Evolutionary conservation across 768 basidiomycete genomes (phyloP).

Genomic region (Steccherinum ochraceum): DNA sequence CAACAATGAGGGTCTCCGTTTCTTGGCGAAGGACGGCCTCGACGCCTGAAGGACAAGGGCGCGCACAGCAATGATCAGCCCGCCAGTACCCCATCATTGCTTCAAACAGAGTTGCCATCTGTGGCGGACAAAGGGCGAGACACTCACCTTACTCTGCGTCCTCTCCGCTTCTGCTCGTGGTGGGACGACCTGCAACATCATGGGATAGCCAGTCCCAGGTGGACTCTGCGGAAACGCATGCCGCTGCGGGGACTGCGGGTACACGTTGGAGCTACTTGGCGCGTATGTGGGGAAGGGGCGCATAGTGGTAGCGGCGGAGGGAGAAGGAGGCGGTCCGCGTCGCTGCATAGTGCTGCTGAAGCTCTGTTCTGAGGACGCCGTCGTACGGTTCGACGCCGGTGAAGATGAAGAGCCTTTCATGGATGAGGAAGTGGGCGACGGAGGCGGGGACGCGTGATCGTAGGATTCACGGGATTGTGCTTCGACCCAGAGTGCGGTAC

Average conservation of each 20-base stretch:
- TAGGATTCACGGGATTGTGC: slow-evolving; percentile 16
- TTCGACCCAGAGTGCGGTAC: slow-evolving; percentile 19
- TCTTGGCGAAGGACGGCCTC: slow-evolving; percentile 15
- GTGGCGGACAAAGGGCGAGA: too few relatives aligned
- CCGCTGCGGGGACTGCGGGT: slow-evolving; percentile 2
- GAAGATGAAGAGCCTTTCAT: slow-evolving; percentile 4
- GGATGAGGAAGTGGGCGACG: slow-evolving; percentile 5
- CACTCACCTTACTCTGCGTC: slow-evolving; percentile 9
- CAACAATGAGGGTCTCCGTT: slow-evolving; percentile 18
- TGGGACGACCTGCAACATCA: slow-evolving; percentile 14
- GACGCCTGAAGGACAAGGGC: slow-evolving; percentile 4
- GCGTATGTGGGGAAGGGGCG: neutral
- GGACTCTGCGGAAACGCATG: slow-evolving; percentile 21
- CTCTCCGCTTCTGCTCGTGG: slow-evolving; percentile 10
- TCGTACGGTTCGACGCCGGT: slow-evolving; percentile 17
- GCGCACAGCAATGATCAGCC: neutral
- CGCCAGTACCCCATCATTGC: neutral
- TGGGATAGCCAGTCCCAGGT: slow-evolving; percentile 19
- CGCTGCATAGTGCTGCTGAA: slow-evolving; percentile 2
- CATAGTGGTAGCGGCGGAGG: slow-evolving; percentile 7
- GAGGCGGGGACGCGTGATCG: slow-evolving; percentile 10
- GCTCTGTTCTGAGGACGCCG: slow-evolving; percentile 16
- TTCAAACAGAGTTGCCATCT: too few relatives aligned
- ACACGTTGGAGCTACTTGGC: slow-evolving; percentile 2
- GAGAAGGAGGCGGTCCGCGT: slow-evolving; percentile 3